A percentile compares a stretch with the other conserved stretches of the same genome.
These are phyloP conservation scores for Cerioporus squamosus DNA, from an alignment of 1,284 basidiomycete genomes.

Conservation along the genomic window DNA sequence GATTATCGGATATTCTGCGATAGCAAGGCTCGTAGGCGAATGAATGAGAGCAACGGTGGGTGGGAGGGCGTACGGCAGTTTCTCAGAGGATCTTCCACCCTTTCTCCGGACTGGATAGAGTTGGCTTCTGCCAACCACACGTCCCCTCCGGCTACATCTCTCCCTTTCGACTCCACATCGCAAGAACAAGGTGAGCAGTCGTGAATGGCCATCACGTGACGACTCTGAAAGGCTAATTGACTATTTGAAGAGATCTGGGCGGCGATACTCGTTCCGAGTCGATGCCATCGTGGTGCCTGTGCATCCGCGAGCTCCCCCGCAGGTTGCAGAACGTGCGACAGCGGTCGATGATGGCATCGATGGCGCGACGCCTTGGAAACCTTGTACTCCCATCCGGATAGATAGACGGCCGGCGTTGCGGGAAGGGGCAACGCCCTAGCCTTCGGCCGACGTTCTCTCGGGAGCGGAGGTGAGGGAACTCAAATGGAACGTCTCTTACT, in stretches of 20 bases:
- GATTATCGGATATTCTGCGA: conserved; percentile 26
- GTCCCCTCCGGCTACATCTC: conserved; percentile 11
- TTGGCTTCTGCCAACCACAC: conserved; percentile 13
- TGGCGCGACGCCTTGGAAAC: conserved; percentile 13
- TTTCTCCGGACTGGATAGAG: conserved; percentile 25
- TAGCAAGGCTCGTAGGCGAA: conserved; percentile 15
- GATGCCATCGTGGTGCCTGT: conserved; percentile 15
- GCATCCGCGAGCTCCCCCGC: conserved; percentile 3
- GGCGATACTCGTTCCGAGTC: conserved; percentile 14
- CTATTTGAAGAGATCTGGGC: conserved; percentile 20
- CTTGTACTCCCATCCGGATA: conserved; percentile 12
- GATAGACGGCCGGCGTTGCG: conserved; percentile 12
- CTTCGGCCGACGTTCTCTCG: conserved; percentile 12
- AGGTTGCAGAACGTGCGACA: conserved; percentile 17
- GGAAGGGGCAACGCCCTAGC: conserved; percentile 3
- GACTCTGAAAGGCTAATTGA: conserved; percentile 27
- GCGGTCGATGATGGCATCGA: conserved; percentile 13
- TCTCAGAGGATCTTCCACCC: conserved; percentile 27
- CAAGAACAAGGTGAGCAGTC: conserved; percentile 13
- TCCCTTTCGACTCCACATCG: background rate
- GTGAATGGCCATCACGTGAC: conserved; percentile 19
- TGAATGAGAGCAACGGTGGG: conserved; percentile 18
- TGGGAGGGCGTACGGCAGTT: conserved; percentile 22
- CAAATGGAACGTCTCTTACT: conserved; percentile 3
- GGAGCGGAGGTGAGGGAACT: conserved; percentile 7